phyloP scores from a whole-genome alignment of 1,139 yeast genomes.

The Casaregolazyma lundiana region DNA sequence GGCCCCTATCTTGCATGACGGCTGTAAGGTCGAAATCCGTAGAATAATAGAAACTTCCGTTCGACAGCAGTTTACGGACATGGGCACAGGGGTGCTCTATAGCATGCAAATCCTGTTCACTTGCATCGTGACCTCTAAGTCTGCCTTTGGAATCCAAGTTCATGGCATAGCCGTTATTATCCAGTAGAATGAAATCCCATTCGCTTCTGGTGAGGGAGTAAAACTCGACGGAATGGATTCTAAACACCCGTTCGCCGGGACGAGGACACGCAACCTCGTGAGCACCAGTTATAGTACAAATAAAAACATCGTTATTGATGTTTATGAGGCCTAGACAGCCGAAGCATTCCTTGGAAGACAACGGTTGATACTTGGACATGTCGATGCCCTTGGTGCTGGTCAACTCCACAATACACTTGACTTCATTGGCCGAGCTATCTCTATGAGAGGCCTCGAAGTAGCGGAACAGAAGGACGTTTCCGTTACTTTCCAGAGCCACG shows the following conservation, averaged over 20 bases:
- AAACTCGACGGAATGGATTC: conserved; percentile 80
- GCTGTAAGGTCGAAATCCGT: conserved; percentile 89
- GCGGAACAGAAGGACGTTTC: conserved; percentile 32
- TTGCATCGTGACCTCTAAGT: conserved; percentile 4
- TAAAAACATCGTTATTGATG: conserved; percentile 59
- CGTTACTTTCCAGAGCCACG: conserved; percentile 33
- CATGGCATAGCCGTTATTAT: conserved; percentile 59
- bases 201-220: conserved; percentile 63
- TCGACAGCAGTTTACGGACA: conserved; percentile 67
- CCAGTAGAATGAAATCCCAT: conserved; percentile 76
- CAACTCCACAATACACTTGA: conserved; percentile 38
- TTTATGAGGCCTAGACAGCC: conserved; percentile 87
- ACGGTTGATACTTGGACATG: conserved; percentile 29
- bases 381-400: conserved; percentile 30
- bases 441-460: conserved; percentile 24
- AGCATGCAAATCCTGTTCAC: conserved; percentile 20
- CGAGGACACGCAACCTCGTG: conserved; percentile 81
- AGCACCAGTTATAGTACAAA: conserved; percentile 75
- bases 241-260: conserved; percentile 71
- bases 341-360: conserved; percentile 54
- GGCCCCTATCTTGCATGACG: conserved; percentile 51
- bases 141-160: conserved; percentile 26
- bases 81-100: conserved; percentile 81
- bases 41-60: conserved; percentile 90
- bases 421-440: conserved; percentile 14